Base-by-base conservation (phyloP, 768 basidiomycete genomes). In the Tephrocybe sp. region DNA sequence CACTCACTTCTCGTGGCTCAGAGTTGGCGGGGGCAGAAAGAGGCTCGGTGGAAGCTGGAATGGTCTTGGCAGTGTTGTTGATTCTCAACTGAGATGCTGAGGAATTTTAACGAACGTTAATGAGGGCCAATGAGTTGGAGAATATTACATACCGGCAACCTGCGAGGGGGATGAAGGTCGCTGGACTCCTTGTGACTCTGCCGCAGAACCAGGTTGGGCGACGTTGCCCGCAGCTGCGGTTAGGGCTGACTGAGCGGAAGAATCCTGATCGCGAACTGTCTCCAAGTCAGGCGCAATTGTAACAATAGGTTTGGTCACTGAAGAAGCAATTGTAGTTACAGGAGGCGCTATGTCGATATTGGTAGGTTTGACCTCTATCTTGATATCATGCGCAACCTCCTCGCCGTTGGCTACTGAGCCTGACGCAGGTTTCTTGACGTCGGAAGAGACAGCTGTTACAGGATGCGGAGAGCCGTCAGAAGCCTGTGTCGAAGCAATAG, bases 401-500 rank as follows among this genome's bases (percentile, higher is more conserved):
- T 33, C 15, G 19, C n/a, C 40, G 10, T 39, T 50, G 13, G 23
- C 15, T 23, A 16, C 21, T 18, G 27, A 12, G 24, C 7, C n/a
- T 8, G 47, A 42, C 7, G 18, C 15, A 34, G 31, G 16, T 29
- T 45, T 30, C n/a, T 47, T 34, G 22, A 41, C 11, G 19, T 45
- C 23, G 16, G 21, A 13, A 16, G 41, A 19, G 3, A 45, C 21
- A 15, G 18, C 10, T 24, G 49, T 27, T 30, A 31, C 13, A 50
- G 49, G 59, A 40, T 23, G 58, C 31, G 65, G 63, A 48, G 60
- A 64, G 57, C 62, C 64, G 50, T 72, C 68, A 54, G 78, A 79
- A 45, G 61, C 66, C 34, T 69, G 70, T 22, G 75, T 71, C 45
- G 83, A 83, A n/a, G 75, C 77, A 55, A 77, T 76, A 37, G 79